Percentiles rank a stretch among this genome's conserved stretches.
Conservation (phyloP, 2,329 filamentous ascomycete species). For the Ceratocystis destructans region DNA sequence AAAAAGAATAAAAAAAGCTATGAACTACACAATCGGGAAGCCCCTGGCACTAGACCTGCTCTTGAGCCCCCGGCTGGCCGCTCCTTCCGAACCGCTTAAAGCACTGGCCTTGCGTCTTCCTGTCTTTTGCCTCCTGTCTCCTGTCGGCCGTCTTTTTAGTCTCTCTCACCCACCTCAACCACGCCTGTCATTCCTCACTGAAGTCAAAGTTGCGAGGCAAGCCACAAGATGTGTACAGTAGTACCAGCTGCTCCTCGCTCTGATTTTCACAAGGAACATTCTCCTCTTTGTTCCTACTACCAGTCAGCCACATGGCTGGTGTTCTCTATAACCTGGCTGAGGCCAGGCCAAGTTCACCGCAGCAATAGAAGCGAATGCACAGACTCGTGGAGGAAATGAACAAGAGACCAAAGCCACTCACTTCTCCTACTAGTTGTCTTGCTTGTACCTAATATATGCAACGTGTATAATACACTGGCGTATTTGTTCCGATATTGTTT, state of each 20-base stretch:
- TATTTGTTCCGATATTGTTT: no score
- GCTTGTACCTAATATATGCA: background rate
- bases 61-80: background rate
- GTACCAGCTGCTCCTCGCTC: background rate
- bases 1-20: background rate
- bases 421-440: no score
- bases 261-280: background rate
- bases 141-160: background rate
- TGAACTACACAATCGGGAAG: conserved; percentile 1
- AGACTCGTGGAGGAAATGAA: background rate
- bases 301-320: background rate
- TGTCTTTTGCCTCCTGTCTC: background rate
- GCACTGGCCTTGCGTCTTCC: background rate
- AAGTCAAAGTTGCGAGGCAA: no score
- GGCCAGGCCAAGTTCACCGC: background rate
- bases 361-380: background rate
- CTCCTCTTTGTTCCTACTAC: background rate
- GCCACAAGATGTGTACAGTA: no score
- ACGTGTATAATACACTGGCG: background rate
- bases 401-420: background rate
- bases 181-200: no score
- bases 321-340: background rate
- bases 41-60: conserved; percentile 6
- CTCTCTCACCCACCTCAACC: no score
- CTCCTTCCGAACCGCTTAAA: background rate